phyloP scores from a whole-genome alignment of 2,329 filamentous ascomycete genomes.

The Colletotrichum zoysiae region DNA sequence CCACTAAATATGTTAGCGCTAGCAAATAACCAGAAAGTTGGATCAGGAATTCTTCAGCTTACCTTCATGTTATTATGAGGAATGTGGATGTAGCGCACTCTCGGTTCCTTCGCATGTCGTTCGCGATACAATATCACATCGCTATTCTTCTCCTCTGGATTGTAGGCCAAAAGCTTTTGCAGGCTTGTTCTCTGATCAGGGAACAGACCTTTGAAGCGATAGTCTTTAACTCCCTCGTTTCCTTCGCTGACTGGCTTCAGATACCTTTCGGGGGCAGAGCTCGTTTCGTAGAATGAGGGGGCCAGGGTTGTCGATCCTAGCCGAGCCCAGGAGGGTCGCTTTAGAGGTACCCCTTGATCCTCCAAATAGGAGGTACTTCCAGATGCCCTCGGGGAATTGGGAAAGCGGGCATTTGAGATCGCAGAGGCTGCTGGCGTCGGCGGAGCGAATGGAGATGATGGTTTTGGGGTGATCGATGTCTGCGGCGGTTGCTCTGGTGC shows the following conservation, averaged over 20 bases:
- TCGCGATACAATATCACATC: background rate
- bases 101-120: background rate
- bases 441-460: no score
- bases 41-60: conserved; percentile 16
- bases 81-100: conserved; percentile 48
- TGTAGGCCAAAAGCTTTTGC: background rate
- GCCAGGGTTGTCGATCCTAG: background rate
- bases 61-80: conserved; percentile 52
- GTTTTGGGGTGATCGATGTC: no score
- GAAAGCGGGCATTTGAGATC: background rate
- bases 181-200: conserved; percentile 7
- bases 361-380: background rate
- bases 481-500: background rate
- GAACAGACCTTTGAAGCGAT: conserved; percentile 11
- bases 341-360: background rate
- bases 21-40: background rate
- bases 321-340: background rate
- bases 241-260: background rate
- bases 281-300: background rate
- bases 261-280: background rate
- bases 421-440: background rate
- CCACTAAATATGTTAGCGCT: conserved; percentile 14
- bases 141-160: background rate
- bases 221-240: background rate
- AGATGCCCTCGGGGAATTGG: background rate